Evolutionary conservation across 305 asterid genomes (phyloP).

Genomic region (Rubia balearica): DNA sequence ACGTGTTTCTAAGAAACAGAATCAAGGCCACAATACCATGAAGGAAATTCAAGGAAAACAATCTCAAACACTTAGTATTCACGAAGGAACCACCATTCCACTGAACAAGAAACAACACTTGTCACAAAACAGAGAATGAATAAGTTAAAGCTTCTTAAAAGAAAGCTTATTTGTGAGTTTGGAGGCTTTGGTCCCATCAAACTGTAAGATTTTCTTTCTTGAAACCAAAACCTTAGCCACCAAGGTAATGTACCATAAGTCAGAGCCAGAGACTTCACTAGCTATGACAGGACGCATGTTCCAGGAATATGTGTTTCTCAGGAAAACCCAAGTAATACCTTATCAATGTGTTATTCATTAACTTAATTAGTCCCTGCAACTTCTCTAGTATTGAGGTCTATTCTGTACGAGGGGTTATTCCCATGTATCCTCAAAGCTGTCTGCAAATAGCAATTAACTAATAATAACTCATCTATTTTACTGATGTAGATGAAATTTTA

Average conservation of each 20-base stretch:
- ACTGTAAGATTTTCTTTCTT: not conserved
- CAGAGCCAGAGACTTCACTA: not conserved
- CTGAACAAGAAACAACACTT: not conserved
- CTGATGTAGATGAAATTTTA: not conserved
- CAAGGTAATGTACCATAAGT: not conserved
- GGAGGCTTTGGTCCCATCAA: not conserved
- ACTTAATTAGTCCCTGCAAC: slow-evolving; percentile 28
- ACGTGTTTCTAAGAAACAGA: not conserved
- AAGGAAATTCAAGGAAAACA: not conserved
- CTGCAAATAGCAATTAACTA: slow-evolving; percentile 23
- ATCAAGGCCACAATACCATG: not conserved
- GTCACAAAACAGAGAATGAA: not conserved
- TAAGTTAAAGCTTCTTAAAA: not conserved
- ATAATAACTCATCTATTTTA: not conserved
- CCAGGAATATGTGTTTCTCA: slow-evolving; percentile 7
- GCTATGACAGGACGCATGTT: not conserved
- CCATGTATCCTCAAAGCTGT: slow-evolving; percentile 30
- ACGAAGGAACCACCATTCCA: not conserved
- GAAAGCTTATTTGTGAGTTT: not conserved
- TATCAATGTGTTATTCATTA: slow-evolving; percentile 27
- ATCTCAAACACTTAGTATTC: not conserved
- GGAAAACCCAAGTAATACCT: slow-evolving; percentile 34
- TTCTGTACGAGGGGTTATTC: slow-evolving; percentile 28
- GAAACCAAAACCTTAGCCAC: not conserved
- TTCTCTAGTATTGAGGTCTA: slow-evolving; percentile 32